These are phyloP conservation scores for Viola odorata DNA, from an alignment of 345 rosid genomes.

Conservation along the genomic window DNA sequence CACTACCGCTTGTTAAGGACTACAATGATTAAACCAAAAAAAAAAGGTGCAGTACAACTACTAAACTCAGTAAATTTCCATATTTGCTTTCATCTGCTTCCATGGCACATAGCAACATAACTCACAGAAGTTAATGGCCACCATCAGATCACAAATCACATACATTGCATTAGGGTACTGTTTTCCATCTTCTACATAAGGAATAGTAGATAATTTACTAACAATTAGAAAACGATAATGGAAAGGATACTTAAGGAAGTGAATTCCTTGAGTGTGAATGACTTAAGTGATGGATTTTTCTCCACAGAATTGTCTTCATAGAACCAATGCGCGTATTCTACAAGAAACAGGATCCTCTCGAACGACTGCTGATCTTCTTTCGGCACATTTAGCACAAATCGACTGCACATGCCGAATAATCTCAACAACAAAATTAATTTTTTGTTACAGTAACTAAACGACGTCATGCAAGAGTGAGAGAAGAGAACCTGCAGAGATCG, in stretches of 20 bases:
- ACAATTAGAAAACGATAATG: neutral
- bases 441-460: no score
- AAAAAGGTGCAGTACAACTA: neutral
- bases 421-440: neutral
- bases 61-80: no score
- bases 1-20: slow-evolving; percentile 56
- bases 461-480: no score
- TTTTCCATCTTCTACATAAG: no score
- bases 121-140: neutral
- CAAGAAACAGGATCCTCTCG: slow-evolving; percentile 92
- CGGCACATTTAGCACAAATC: slow-evolving; percentile 94
- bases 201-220: no score
- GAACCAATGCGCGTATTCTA: slow-evolving; percentile 97
- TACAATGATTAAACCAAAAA: slow-evolving; percentile 1
- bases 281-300: slow-evolving; percentile 83
- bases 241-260: slow-evolving; percentile 80
- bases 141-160: neutral
- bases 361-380: slow-evolving; percentile 96
- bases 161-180: no score
- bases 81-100: no score
- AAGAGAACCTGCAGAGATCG: slow-evolving; percentile 89
- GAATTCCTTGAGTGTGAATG: slow-evolving; percentile 82
- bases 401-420: slow-evolving; percentile 43
- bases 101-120: neutral
- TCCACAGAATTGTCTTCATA: slow-evolving; percentile 95